Conservation (phyloP, 352 stramenopile genomes). For the Phytopythium sindhum region DNA sequence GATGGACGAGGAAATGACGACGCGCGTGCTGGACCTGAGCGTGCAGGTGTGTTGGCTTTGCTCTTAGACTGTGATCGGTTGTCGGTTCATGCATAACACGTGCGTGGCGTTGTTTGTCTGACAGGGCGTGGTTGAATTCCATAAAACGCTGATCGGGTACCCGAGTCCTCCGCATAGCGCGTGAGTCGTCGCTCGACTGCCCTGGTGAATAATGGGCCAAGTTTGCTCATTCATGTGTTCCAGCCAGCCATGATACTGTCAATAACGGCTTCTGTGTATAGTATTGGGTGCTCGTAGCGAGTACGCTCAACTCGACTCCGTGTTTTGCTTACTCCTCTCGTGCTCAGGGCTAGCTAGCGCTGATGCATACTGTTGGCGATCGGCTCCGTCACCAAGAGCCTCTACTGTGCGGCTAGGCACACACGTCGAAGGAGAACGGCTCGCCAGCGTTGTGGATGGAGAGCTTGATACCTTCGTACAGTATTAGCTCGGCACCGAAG, state of each 20-base stretch:
- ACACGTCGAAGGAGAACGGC: neutral
- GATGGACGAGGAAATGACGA: constrained; percentile 84
- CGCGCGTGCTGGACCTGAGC: constrained; percentile 64
- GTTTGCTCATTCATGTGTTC: neutral
- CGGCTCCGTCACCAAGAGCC: too few relatives aligned
- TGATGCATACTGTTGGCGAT: neutral
- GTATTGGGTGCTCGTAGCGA: neutral
- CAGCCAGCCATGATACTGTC: too few relatives aligned
- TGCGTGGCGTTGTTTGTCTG: neutral
- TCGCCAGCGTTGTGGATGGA: neutral
- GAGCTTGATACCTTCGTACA: neutral
- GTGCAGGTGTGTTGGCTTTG: constrained; percentile 43
- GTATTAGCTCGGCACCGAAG: constrained; percentile 36
- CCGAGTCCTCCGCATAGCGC: constrained; percentile 31
- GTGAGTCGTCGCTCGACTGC: neutral
- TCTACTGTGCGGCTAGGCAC: neutral
- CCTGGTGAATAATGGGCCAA: neutral
- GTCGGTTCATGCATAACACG: neutral
- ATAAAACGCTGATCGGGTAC: constrained; percentile 51
- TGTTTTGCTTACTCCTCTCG: too few relatives aligned
- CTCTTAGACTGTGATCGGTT: neutral
- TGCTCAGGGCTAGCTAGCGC: neutral
- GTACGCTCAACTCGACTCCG: neutral
- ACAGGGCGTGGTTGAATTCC: constrained; percentile 71
- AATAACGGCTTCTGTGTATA: neutral